A percentile compares a stretch with the other conserved stretches of the same genome.
These are phyloP conservation scores for Trichocladium antarcticum DNA, from an alignment of 495 filamentous ascomycete species.

Conservation along the genomic window DNA sequence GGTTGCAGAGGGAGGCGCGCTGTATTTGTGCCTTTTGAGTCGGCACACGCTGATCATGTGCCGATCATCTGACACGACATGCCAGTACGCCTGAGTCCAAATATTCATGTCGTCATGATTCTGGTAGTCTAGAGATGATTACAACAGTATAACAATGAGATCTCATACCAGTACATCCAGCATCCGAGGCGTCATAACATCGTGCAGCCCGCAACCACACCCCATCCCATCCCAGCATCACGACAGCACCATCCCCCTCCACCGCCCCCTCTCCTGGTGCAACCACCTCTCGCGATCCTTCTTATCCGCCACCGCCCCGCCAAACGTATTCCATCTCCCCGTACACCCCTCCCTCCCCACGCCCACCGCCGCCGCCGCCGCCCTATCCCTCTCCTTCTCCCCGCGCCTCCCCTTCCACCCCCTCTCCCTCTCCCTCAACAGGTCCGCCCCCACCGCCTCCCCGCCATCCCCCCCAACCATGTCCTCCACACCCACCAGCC, in stretches of 20 bases:
- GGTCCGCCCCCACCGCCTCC: slow-evolving; percentile 15
- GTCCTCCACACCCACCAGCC: slow-evolving; percentile 44
- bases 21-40: no score
- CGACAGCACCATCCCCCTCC: slow-evolving; percentile 29
- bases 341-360: slow-evolving; percentile 36
- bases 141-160: neutral
- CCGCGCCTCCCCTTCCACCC: slow-evolving; percentile 3
- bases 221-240: slow-evolving; percentile 8
- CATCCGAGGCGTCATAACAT: slow-evolving; percentile 1
- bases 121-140: neutral
- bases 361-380: slow-evolving; percentile 16
- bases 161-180: neutral
- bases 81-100: no score
- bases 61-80: no score
- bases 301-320: slow-evolving; percentile 29
- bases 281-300: slow-evolving; percentile 41
- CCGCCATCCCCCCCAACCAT: slow-evolving; percentile 36
- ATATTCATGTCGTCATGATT: neutral
- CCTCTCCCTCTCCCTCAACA: neutral
- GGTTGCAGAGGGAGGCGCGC: no score
- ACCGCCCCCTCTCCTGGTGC: slow-evolving; percentile 40
- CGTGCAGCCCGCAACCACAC: neutral
- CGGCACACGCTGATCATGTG: no score
- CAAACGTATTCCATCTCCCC: slow-evolving; percentile 45
- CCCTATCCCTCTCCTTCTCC: slow-evolving; percentile 14